Conservation (phyloP, 139 green algal genomes). For the Zygnema cylindricum region DNA sequence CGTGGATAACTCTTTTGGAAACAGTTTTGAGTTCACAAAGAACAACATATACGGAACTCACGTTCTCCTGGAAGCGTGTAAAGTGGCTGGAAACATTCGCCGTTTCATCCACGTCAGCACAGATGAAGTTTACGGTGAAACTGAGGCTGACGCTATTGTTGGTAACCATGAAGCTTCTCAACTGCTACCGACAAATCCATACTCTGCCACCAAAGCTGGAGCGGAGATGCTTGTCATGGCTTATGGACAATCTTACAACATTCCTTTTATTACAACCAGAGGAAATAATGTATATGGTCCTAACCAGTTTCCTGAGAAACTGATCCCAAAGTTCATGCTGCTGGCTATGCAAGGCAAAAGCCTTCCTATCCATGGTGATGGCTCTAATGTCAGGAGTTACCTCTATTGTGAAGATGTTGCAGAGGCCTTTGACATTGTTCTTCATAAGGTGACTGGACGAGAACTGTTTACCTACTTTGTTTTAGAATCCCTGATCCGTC, state of each 20-base stretch:
- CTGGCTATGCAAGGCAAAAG: constrained; percentile 64
- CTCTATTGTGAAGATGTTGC: constrained; percentile 91
- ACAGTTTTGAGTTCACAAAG: constrained; percentile 73
- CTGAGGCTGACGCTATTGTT: constrained; percentile 52
- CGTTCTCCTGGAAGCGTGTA: constrained; percentile 88
- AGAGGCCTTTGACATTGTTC: constrained; percentile 58
- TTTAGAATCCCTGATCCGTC: too few relatives aligned
- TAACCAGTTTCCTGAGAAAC: constrained; percentile 83
- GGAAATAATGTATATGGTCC: constrained; percentile 99
- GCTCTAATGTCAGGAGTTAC: constrained; percentile 64
- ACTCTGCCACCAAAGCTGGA: constrained; percentile 91
- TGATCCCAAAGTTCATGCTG: constrained; percentile 71
- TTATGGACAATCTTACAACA: constrained; percentile 79
- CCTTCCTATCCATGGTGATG: constrained; percentile 79
- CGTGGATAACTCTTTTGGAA: constrained; percentile 98
- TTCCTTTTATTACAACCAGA: constrained; percentile 89
- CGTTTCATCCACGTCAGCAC: constrained; percentile 94
- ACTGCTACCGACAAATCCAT: constrained; percentile 98
- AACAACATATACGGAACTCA: constrained; percentile 99
- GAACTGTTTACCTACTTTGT: neutral
- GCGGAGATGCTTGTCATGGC: constrained; percentile 96
- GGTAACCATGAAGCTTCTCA: constrained; percentile 75
- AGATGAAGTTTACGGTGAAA: constrained; percentile 68
- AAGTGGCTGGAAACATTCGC: constrained; percentile 76
- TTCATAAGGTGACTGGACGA: constrained; percentile 53